Conservation (phyloP, 495 filamentous ascomycete species). For the Niebla homalea region DNA sequence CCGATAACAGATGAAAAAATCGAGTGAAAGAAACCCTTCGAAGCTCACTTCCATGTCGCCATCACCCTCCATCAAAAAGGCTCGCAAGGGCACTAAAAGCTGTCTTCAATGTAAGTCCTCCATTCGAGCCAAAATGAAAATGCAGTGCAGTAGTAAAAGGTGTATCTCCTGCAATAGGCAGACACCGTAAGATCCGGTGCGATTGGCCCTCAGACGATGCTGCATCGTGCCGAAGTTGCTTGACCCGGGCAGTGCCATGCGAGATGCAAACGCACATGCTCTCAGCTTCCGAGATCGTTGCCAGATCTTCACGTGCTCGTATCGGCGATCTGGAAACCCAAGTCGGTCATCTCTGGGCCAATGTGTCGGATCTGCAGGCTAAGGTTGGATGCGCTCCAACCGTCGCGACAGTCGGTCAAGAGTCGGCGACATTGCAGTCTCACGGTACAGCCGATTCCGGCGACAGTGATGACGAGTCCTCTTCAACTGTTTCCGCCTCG, state of each 20-base stretch:
- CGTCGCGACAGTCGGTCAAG: not conserved
- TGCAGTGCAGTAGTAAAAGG: too few relatives aligned
- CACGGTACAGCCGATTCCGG: not conserved
- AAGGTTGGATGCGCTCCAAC: conserved; percentile 11
- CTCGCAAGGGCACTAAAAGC: conserved; percentile 29
- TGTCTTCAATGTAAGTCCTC: conserved; percentile 26
- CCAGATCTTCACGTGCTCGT: conserved; percentile 14
- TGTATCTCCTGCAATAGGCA: conserved; percentile 10
- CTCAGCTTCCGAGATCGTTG: conserved; percentile 7
- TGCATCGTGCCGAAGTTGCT: conserved; percentile 16
- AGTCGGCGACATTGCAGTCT: not conserved
- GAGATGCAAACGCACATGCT: conserved; percentile 14
- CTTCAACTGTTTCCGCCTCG: conserved; percentile 7
- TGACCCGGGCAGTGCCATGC: conserved; percentile 16
- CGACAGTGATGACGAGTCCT: not conserved
- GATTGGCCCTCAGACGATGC: conserved; percentile 16
- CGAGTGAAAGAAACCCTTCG: too few relatives aligned
- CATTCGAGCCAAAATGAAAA: too few relatives aligned
- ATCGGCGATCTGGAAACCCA: conserved; percentile 19
- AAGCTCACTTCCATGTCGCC: not conserved
- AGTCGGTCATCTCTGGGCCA: conserved; percentile 14
- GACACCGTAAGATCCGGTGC: conserved; percentile 21
- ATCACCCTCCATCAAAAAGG: not conserved
- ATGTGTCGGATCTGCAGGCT: conserved; percentile 13
- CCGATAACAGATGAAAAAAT: too few relatives aligned